Base-by-base conservation (phyloP, 2,329 filamentous ascomycete species). In the Stagonosporopsis tanaceti region DNA sequence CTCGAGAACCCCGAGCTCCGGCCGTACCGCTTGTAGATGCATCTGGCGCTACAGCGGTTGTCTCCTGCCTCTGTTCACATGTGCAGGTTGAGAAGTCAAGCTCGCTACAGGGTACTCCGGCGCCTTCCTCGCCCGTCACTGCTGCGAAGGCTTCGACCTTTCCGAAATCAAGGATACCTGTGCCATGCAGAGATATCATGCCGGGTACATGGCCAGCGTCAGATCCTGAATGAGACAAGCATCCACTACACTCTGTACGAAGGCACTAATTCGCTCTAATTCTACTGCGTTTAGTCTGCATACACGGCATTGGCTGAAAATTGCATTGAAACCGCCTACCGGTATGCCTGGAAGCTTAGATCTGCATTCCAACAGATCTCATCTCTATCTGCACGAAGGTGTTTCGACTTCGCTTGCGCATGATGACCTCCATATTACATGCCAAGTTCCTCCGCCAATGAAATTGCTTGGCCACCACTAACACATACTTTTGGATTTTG, bases 381-480 rank as follows among this genome's bases (percentile, higher is more conserved):
- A n/a, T 34, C 14, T n/a, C n/a, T 14, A 7, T 34, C 32, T 34
- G 12, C 32, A 34, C 4, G n/a, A 15, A n/a, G 2, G 32, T 34
- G 14, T 34, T 34, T 34, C 32, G 32, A 6, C 32, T 34, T n/a
- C n/a, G 32, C 14, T 34, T 15, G 11, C 22, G 25, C 17, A 28
- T 20, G 28, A 35, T 7, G 14, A 6, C 12, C 47, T 42, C 47
- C 28, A 50, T 50, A 50, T 50, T 50, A 4, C 38, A 20, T 42
- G n/a, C 24, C 28, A 27, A 50, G 47, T 50, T 50, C 40, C 47
- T 50, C 47, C 47, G 47, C 47, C 38, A 50, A 50, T 50, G 38
- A 35, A 14, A 42, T 34, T 28, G 38, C 28, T 42, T 32, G 28
- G 9, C 47, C 17, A 17, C 47, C 38, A 50, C 38, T 20, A 42